phyloP scores from a whole-genome alignment of 2,329 filamentous ascomycete genomes.

The Scleromitrula shiraiana region DNA sequence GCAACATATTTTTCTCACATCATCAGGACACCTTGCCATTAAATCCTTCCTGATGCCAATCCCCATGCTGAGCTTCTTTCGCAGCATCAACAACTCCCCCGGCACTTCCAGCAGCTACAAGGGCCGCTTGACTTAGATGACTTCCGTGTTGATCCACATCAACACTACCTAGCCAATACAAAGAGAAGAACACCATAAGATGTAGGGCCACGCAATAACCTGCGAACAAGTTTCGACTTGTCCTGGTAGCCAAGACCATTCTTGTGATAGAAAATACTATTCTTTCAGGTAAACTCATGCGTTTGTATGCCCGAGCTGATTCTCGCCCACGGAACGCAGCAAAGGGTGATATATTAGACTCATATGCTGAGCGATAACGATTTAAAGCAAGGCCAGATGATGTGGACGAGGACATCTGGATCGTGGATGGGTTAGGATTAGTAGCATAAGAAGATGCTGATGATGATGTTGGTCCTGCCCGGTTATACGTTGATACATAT shows the following conservation, averaged over 20 bases:
- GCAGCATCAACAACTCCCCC: constrained; percentile 33
- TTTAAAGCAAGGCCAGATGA: constrained; percentile 64
- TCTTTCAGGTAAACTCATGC: constrained; percentile 87
- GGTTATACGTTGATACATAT: constrained; percentile 90
- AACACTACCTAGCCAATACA: constrained; percentile 73
- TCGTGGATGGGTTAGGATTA: constrained; percentile 69
- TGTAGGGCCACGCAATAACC: constrained; percentile 86
- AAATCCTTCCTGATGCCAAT: constrained; percentile 53
- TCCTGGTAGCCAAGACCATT: constrained; percentile 82
- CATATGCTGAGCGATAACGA: constrained; percentile 85
- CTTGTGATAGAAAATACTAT: constrained; percentile 85
- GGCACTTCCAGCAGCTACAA: constrained; percentile 35
- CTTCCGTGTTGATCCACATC: constrained; percentile 48
- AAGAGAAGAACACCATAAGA: constrained; percentile 73
- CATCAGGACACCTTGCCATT: constrained; percentile 23
- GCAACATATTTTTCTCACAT: constrained; percentile 14
- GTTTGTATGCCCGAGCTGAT: constrained; percentile 79
- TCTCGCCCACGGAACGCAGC: constrained; percentile 93
- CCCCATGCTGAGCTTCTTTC: constrained; percentile 36
- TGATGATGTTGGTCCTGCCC: constrained; percentile 52
- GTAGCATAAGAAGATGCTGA: constrained; percentile 58
- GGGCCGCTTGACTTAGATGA: constrained; percentile 33
- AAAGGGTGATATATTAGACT: constrained; percentile 91
- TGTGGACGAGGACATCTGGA: constrained; percentile 52
- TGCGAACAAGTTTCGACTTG: constrained; percentile 89